Base-by-base conservation (phyloP, 2,329 filamentous ascomycete genomes). In the Mariannaea sp. region DNA sequence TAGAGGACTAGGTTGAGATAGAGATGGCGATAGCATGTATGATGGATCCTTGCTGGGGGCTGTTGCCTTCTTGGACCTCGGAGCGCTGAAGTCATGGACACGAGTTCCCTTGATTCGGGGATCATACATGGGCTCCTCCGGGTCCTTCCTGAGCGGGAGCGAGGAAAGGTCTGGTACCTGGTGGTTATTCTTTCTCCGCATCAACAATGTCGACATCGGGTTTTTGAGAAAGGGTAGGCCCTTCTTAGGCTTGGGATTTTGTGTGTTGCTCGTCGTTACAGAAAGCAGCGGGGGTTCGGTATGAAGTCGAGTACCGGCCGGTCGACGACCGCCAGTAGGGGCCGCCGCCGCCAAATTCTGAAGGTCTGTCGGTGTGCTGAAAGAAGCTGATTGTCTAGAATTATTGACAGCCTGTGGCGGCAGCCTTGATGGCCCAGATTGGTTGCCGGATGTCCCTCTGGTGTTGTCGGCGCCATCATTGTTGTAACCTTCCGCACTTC, bases 21-120 rank as follows among this genome's bases (percentile, higher is more conserved):
- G 30, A 24, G 59, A 51, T 14, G 44, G 60, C 26, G 38, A 49
- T 48, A 17, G 27, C 50, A 46, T 54, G 52, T 59, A 57, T 17
- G 30, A 14, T 19, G 44, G 56, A 39, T 58, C 57, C 20, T 58
- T 65, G 7, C 26, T 59, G 14, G 55, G 56, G 3, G 24, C 41
- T 16, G 54, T 58, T 32, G 54, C 59, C 39, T 57, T 77, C 55
- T 73, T 77, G 19, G 76, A 77, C 43, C 83, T 74, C 1, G 84
- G 84, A 0, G 81, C 83, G 63, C 83, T 87, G 62, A 86, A 88
- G 67, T 85, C 85, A 65, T 88, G 86, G 43, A 87, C 79, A 40
- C 78, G 76, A 7, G 81, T 88, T 42, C 82, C 86, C 63, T 78
- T 79, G 58, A 88, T 88, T 8, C 83, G 77, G 14, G 84, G 84